Percentiles rank a stretch among this genome's conserved stretches.
Conservation (phyloP, 148 eudicot species). For the Gaultheria prostrata region DNA sequence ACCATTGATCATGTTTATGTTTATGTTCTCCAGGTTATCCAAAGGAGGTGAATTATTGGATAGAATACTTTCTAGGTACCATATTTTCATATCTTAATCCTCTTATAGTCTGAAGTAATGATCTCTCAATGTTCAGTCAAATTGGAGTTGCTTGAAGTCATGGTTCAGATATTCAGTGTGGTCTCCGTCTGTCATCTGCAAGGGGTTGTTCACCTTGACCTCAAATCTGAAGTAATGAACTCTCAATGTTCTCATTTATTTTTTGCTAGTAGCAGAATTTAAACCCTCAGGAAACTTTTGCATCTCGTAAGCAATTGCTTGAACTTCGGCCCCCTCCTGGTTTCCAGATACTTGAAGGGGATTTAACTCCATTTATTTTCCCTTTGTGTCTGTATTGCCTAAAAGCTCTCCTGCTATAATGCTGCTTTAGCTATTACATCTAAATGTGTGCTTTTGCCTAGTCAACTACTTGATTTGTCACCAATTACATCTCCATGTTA, state of each 20-base stretch:
- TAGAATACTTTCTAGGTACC: conserved; percentile 73
- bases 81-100: neutral
- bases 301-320: neutral
- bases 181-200: conserved; percentile 91
- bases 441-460: neutral
- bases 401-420: too few relatives aligned
- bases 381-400: neutral
- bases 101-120: too few relatives aligned
- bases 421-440: neutral
- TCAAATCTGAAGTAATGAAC: conserved; percentile 82
- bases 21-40: conserved; percentile 73
- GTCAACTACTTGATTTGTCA: conserved; percentile 3
- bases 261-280: neutral
- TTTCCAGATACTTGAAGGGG: neutral
- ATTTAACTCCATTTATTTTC: neutral
- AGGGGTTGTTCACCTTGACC: conserved; percentile 96
- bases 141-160: conserved; percentile 46
- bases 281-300: neutral
- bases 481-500: too few relatives aligned
- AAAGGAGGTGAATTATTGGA: conserved; percentile 93
- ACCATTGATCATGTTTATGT: conserved; percentile 13
- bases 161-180: conserved; percentile 88
- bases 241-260: neutral
- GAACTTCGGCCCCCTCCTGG: neutral
- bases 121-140: too few relatives aligned